Evolutionary conservation across 2,329 filamentous ascomycete genomes (phyloP), one percentile per base, ranked within the genome.

Genomic region (Magnaporthiopsis poae): DNA sequence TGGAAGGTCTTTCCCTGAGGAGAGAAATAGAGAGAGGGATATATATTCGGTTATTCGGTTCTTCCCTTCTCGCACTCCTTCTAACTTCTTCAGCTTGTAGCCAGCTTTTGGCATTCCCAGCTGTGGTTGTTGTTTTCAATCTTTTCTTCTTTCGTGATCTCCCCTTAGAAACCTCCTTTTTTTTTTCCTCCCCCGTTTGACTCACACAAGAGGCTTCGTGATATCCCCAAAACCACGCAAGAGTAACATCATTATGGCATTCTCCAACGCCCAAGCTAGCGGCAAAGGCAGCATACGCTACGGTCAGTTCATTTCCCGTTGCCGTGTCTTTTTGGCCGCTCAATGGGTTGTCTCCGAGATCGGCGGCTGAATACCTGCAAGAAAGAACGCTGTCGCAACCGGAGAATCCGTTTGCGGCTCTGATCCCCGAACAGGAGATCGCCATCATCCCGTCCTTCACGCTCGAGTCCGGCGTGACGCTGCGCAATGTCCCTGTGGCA

Each of bases 391-490:
- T 77, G 70, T 80, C 85, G 66, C 92, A 97, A 78, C 88, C 90
- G 73, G 94, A 97, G 80, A 99, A 98, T 79, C 94, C 93, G 36
- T 98, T 93, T 76, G 87, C 91, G 68, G 79, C 84, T 70, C 83
- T 98, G 74, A 96, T 99, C 65, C 89, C 92, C 65, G 89, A 96
- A 73, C 95, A 98, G 79, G 84, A 89, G 66, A 90, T 96, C 73
- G 92, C 90, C 67, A 86, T 95, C 68, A 86, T 99, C 66, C 94
- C 95, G 1, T 88, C 88, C 33, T 96, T 97, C 77, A 92, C 90
- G 11, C 90, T 99, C 70, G 95, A 99, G 77, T 98, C 93, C 1
- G 95, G 95, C 63, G 91, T 90, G 31, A 89, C 86, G 0, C 83
- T 99, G 27, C 80, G 84, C 71, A 95, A 98, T 85, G 82, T 89